These are phyloP conservation scores for Berkeleyomyces rouxiae DNA, from an alignment of 2,329 filamentous ascomycete genomes.

Conservation along the genomic window DNA sequence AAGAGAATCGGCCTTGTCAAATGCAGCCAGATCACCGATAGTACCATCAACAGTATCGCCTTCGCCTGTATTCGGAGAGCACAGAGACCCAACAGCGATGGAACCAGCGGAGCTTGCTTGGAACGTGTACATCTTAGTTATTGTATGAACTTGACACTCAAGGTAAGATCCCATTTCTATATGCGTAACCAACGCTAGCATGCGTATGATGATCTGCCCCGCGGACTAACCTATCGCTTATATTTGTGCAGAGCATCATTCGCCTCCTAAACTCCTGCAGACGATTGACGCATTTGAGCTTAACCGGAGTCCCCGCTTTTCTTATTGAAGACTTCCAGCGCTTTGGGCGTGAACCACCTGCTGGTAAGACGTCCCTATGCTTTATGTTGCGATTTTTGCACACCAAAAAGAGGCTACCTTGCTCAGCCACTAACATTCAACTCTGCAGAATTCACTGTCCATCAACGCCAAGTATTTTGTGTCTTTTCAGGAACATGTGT, in stretches of 20 bases:
- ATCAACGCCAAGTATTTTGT: conserved; percentile 90
- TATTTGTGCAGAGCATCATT: conserved; percentile 51
- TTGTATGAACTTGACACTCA: conserved; percentile 67
- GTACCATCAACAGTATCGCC: conserved; percentile 43
- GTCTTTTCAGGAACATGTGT: conserved; percentile 90
- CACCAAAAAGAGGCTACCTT: no score
- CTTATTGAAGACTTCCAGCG: conserved; percentile 65
- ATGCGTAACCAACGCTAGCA: no score
- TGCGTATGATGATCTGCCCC: no score
- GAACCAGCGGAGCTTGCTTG: conserved; percentile 35
- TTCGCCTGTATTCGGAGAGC: neutral
- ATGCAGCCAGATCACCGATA: conserved; percentile 76
- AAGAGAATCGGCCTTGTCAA: conserved; percentile 93
- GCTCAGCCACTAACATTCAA: conserved; percentile 17
- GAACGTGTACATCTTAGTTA: conserved; percentile 95
- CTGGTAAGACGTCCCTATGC: conserved; percentile 30
- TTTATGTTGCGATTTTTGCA: no score
- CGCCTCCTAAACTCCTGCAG: conserved; percentile 78
- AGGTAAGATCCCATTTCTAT: conserved; percentile 35
- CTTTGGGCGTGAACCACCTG: conserved; percentile 75
- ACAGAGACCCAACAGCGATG: conserved; percentile 15
- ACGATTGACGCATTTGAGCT: conserved; percentile 78
- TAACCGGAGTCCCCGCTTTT: conserved; percentile 88
- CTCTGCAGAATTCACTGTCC: conserved; percentile 71
- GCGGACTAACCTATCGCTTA: neutral